Percentiles rank a stretch among this genome's conserved stretches.
phyloP scores from a whole-genome alignment of 2,329 filamentous ascomycete genomes.

The Fusarium annulatum region DNA sequence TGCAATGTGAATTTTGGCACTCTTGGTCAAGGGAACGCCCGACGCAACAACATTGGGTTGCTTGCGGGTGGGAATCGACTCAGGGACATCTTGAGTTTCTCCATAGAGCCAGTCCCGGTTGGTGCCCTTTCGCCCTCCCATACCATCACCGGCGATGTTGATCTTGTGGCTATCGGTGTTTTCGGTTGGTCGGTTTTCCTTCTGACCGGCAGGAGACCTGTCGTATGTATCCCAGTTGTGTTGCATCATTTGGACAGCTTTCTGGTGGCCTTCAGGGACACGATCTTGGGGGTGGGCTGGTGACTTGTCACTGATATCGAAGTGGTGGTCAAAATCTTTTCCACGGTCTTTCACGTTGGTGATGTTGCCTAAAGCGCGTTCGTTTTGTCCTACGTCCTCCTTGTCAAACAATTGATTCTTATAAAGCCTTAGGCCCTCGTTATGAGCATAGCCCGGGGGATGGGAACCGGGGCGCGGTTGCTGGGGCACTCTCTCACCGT shows the following conservation, averaged over 20 bases:
- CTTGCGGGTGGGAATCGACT: constrained; percentile 34
- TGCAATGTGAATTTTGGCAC: constrained; percentile 54
- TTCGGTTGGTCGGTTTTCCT: constrained; percentile 62
- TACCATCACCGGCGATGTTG: constrained; percentile 70
- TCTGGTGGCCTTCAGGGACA: constrained; percentile 69
- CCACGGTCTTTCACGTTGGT: constrained; percentile 78
- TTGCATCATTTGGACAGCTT: constrained; percentile 80
- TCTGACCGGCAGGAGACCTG: constrained; percentile 63
- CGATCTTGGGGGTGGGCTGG: constrained; percentile 60
- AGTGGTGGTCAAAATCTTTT: constrained; percentile 83
- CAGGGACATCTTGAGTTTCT: constrained; percentile 46
- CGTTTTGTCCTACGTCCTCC: constrained; percentile 57
- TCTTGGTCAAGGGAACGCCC: constrained; percentile 29
- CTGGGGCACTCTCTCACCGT: constrained; percentile 68
- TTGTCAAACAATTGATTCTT: constrained; percentile 78
- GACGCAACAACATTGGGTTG: constrained; percentile 26
- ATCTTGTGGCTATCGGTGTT: constrained; percentile 55
- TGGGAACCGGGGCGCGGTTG: constrained; percentile 56
- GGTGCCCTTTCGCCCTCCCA: constrained; percentile 70
- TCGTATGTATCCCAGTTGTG: constrained; percentile 69
- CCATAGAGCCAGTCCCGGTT: constrained; percentile 68
- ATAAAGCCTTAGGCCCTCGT: constrained; percentile 77
- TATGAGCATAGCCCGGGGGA: constrained; percentile 68
- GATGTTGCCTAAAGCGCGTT: constrained; percentile 69
- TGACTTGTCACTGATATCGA: constrained; percentile 77